Conservation (phyloP, 345 rosid genomes). For the Linum tenue region DNA sequence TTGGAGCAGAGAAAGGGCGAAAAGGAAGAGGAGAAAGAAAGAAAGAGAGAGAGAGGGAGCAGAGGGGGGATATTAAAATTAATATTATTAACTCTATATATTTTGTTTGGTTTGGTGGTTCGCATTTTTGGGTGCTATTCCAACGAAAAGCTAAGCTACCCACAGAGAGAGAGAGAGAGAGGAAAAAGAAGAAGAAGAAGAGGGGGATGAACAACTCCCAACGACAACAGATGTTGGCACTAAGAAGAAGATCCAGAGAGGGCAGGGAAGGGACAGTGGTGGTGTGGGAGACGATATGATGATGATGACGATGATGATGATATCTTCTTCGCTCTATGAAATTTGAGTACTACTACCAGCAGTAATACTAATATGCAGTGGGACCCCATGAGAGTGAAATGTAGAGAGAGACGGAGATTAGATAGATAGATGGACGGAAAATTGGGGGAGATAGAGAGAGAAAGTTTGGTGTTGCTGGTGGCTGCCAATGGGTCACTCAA, state of each 20-base stretch:
- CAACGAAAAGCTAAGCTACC: too few species aligned
- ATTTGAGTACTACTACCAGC: neutral
- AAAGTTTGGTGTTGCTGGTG: slow-evolving; percentile 39
- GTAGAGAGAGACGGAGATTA: too few species aligned
- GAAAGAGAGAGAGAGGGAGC: slow-evolving; percentile 9
- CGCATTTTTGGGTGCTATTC: neutral
- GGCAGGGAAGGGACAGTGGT: slow-evolving; percentile 45
- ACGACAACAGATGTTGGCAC: slow-evolving; percentile 22
- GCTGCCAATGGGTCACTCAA: slow-evolving; percentile 91
- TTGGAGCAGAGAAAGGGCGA: slow-evolving; percentile 16
- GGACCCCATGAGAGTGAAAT: neutral
- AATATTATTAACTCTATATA: slow-evolving; percentile 12
- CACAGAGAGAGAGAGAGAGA: neutral
- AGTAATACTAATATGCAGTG: neutral
- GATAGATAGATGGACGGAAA: neutral
- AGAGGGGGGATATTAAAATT: slow-evolving; percentile 2
- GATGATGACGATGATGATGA: neutral
- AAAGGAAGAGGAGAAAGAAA: slow-evolving; percentile 18
- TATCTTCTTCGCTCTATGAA: neutral
- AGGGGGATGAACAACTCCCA: slow-evolving; percentile 8
- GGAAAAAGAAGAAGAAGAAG: slow-evolving; percentile 8
- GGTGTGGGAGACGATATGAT: slow-evolving; percentile 10
- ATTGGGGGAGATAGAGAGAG: slow-evolving; percentile 14
- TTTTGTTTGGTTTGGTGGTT: neutral
- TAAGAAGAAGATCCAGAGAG: slow-evolving; percentile 34